Base-by-base conservation (phyloP, 2,329 filamentous ascomycete genomes). In the Simplicillium aogashimaense region DNA sequence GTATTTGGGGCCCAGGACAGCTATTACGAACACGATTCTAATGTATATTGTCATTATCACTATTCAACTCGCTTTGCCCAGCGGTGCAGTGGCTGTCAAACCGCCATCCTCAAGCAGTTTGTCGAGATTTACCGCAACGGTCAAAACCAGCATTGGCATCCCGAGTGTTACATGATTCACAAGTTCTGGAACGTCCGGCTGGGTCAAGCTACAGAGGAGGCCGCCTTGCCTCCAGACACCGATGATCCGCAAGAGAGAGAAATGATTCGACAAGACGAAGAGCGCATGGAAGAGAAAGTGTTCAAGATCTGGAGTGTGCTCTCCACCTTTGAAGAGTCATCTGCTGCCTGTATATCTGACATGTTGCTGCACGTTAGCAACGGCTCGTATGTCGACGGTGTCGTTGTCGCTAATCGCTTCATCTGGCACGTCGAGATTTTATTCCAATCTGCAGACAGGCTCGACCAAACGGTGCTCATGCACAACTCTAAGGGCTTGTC, bases 121-220 rank as follows among this genome's bases (percentile, higher is more conserved):
- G 92, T 98, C 45, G 92, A 98, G 62, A 97, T 98, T 45, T 98
- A 89, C 64, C 83, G 92, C 51, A 97, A 97, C 61, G 90, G 90
- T 2, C 86, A 95, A 58, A 95, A 97, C 57, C 92, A 98, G 56
- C 92, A 98, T 59, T 98, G 92, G 92, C 92, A 98, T 58, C 92
- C 92, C 2, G 92, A 98, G 63, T 98, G 92, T 63, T 98, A 98
- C 64, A 98, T 98, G 92, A 98, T 98, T 47, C 92, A 98, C 67
- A 98, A 98, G 56, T 98, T 97, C 63, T 98, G 92, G 92, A 98
- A 97, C 57, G 92, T 98, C 44, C 81, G 92, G 38, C 70, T 98
- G 30, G 78, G 80, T 10, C 73, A 79, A 18, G 70, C 75, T 10
- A 71, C 73, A 32, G 70, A 79, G 42, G 57, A 63, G 10, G 55